Evolutionary conservation across 148 eudicot species (phyloP), one percentile per base, ranked within the genome.

Genomic region (Amaranthus palmeri): DNA sequence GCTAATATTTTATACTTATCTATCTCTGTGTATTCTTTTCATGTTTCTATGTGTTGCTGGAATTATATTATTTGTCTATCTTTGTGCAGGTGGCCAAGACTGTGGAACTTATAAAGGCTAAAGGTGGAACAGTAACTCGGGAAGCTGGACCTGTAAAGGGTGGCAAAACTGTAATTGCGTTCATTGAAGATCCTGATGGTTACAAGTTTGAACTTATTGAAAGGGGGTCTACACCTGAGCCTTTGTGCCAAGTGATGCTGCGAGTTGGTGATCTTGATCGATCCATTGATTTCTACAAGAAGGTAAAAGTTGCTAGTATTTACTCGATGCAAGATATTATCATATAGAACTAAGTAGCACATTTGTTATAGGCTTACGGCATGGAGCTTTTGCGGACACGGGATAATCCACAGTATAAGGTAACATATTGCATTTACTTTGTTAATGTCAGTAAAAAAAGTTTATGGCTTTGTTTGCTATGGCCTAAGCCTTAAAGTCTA

Each of bases 251-350:
- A 82, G 89, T 92, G 18, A 92, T 90, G 96, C 91, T 92, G 63
- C 88, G 98, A 75, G 98, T 92, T 72, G 96, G 98, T 74, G 98
- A 92, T 86, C 96, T 92, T 78, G 90, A 90, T 73, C 93, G 96
- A 50, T 57, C 96, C 63, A 90, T 92, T 67, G 83, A 85, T 42
- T 92, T 92, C 61, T 90, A 92, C 82, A 87, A 90, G 81, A 92
- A 85, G 86, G 98, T 78, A 71, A 44, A 67, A 77, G 52, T 56
- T 74, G 67, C 9, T 70, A 15, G 17, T 68, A 40, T 68, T 74
- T 61, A 64, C 58, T 25, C 54, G 55, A 13, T 52, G 6, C 64
- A 17, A 51, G 40, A 36, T 41, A 47, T 40, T 10, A 7, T 63
- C 53, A 40, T 14, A 14, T 50, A 45, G 44, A 62, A 13, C 68